Base-by-base conservation (phyloP, 2,329 filamentous ascomycete species). In the Monilinia fructigena region DNA sequence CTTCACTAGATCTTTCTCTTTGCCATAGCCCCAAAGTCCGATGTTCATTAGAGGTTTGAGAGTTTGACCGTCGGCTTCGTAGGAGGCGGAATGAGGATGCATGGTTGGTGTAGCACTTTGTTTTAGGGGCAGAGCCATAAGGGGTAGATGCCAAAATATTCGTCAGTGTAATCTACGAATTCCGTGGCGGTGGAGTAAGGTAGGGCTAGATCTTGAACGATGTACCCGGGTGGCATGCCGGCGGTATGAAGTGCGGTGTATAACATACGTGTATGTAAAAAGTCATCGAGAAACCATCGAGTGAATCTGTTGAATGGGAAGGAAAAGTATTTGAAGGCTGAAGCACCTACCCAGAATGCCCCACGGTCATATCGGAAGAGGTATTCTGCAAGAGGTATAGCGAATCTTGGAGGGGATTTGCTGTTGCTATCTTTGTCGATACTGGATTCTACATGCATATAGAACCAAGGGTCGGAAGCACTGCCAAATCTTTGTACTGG, bases 21-120 rank as follows among this genome's bases (percentile, higher is more conserved):
- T 86, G 10, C 91, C 91, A 89, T 91, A 95, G 45, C 91, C 92
- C 92, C 92, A 96, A 47, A 96, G 84, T n/a, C 86, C 86, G 55
- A 89, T 80, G 74, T 88, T 89, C 67, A 89, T 82, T 77, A 86
- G 83, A 68, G 77, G 80, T 71, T 70, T 77, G 63, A 71, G 75
- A 26, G 40, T 76, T 71, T 54, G 75, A 68, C 63, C 75, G 45
- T 70, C 75, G 20, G 59, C 23, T 52, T 73, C 70, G 8, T 61
- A 69, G 12, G 68, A 65, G 0, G 67, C 63, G 47, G 67, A 73
- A 47, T 75, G 73, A 1, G 76, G 75, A 67, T 77, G 75, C 71
- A 77, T 74, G 5, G 76, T 77, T 26, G 74, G 74, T 8, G 66
- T 55, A 4, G 68, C 67, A 16, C 71, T 75, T 45, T 79, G 72